Percentiles rank a stretch among this genome's conserved stretches.
Conservation (phyloP, 805 yeast species). For the Starmerella potacharoeniae region DNA sequence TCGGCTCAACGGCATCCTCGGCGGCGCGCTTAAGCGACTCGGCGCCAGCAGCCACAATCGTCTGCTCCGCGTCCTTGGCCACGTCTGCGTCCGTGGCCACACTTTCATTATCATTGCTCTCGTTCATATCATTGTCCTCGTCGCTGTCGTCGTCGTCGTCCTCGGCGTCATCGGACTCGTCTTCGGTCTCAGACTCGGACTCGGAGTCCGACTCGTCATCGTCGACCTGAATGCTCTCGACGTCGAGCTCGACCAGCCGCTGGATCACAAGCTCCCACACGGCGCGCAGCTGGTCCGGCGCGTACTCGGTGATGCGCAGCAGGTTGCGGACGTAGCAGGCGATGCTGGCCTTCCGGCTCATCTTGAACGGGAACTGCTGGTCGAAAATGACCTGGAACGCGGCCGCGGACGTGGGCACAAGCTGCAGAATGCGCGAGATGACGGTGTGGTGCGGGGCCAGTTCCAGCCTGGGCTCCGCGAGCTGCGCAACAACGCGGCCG, state of each 20-base stretch:
- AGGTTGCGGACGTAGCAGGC: conserved; percentile 53
- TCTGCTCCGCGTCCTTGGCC: conserved; percentile 21
- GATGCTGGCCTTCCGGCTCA: conserved; percentile 35
- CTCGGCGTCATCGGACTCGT: conserved; percentile 15
- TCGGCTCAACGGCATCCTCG: conserved; percentile 19
- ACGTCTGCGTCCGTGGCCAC: conserved; percentile 23
- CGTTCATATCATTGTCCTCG: background rate
- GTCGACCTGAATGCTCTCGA: conserved; percentile 37
- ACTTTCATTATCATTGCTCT: conserved; percentile 8
- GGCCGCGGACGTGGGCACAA: conserved; percentile 73
- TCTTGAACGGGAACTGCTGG: conserved; percentile 68
- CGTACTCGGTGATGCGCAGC: conserved; percentile 49
- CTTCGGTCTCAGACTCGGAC: conserved; percentile 22
- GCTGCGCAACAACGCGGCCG: conserved; percentile 51
- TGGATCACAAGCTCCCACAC: conserved; percentile 77
- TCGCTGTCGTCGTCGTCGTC: conserved; percentile 11
- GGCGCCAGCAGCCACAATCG: conserved; percentile 9
- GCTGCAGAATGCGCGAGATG: conserved; percentile 49
- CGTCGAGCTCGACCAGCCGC: conserved; percentile 74
- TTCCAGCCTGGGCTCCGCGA: conserved; percentile 29
- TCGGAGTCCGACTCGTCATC: conserved; percentile 27
- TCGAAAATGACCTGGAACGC: conserved; percentile 48
- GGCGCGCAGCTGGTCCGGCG: conserved; percentile 60
- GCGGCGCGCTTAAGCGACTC: conserved; percentile 24
- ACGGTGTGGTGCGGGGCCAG: conserved; percentile 50